Conservation (phyloP, 345 rosid genomes). For the Turritis glabra region DNA sequence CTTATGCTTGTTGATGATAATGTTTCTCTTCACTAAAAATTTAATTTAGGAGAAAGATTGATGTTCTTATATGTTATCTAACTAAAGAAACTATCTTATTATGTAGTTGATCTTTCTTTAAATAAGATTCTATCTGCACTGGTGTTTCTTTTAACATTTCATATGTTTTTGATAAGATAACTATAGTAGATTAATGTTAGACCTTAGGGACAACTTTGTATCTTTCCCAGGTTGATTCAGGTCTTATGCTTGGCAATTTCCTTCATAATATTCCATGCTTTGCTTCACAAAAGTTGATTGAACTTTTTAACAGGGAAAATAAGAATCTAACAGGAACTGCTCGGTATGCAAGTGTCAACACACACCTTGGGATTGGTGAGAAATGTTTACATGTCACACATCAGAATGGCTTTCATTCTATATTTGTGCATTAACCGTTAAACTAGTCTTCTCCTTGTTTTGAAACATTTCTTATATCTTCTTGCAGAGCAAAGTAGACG, state of each 20-base stretch:
- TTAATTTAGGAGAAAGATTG: neutral
- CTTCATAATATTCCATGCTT: conserved; percentile 8
- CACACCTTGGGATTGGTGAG: conserved; percentile 93
- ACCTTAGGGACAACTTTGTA: no score
- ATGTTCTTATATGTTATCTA: neutral
- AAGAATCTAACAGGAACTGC: conserved; percentile 95
- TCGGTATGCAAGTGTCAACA: conserved; percentile 91
- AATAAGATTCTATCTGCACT: neutral
- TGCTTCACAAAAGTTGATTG: neutral
- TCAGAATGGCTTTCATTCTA: neutral
- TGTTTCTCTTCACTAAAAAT: neutral
- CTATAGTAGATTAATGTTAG: no score
- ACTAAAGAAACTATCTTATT: neutral
- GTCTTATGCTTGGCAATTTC: neutral
- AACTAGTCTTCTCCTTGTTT: neutral
- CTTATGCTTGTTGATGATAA: neutral
- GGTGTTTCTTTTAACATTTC: neutral
- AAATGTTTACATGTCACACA: conserved; percentile 5
- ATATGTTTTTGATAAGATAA: neutral
- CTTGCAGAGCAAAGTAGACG: conserved; percentile 91
- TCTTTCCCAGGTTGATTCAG: neutral
- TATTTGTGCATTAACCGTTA: neutral
- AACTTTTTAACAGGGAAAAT: conserved; percentile 61
- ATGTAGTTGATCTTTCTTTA: neutral
- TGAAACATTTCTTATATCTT: conserved; percentile 16